These are phyloP conservation scores for Arthrobotrys iridis DNA, from an alignment of 2,329 filamentous ascomycete species.

Conservation along the genomic window DNA sequence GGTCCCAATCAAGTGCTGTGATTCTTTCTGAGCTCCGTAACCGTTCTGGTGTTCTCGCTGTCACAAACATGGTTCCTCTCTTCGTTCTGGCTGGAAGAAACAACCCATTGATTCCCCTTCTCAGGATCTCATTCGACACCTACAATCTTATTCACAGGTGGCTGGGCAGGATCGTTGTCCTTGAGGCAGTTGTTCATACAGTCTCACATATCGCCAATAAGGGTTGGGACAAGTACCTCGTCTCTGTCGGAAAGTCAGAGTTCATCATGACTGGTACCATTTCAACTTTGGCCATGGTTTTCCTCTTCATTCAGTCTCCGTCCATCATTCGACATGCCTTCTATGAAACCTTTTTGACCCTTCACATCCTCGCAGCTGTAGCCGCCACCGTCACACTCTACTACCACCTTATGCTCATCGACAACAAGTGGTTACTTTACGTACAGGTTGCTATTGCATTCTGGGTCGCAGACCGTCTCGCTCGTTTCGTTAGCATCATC, in stretches of 20 bases:
- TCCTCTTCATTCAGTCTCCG: slow-evolving; percentile 74
- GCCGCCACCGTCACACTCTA: slow-evolving; percentile 72
- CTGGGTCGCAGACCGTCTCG: slow-evolving; percentile 73
- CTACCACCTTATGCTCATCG: slow-evolving; percentile 71
- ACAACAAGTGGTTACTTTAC: slow-evolving; percentile 69
- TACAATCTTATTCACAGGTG: slow-evolving; percentile 84
- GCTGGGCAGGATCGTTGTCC: slow-evolving; percentile 78
- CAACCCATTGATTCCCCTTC: slow-evolving; percentile 77
- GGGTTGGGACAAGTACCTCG: slow-evolving; percentile 53
- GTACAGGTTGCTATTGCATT: slow-evolving; percentile 72
- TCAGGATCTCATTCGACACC: slow-evolving; percentile 81
- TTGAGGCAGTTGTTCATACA: slow-evolving; percentile 75
- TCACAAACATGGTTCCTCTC: slow-evolving; percentile 81
- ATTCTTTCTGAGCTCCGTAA: slow-evolving; percentile 70
- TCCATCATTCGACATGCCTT: slow-evolving; percentile 79
- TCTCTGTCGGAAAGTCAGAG: background rate
- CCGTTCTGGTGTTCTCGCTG: slow-evolving; percentile 74
- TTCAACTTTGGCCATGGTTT: slow-evolving; percentile 69
- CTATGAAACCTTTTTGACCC: slow-evolving; percentile 79
- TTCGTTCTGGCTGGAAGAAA: slow-evolving; percentile 79
- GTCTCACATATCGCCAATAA: slow-evolving; percentile 68
- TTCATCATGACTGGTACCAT: slow-evolving; percentile 57
- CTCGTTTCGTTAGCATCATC: slow-evolving; percentile 70
- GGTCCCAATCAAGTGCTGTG: slow-evolving; percentile 63
- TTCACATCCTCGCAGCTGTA: slow-evolving; percentile 74